These are phyloP conservation scores for Pseudognaphalium luteoalbum DNA, from an alignment of 129 eudicot species.

Conservation along the genomic window DNA sequence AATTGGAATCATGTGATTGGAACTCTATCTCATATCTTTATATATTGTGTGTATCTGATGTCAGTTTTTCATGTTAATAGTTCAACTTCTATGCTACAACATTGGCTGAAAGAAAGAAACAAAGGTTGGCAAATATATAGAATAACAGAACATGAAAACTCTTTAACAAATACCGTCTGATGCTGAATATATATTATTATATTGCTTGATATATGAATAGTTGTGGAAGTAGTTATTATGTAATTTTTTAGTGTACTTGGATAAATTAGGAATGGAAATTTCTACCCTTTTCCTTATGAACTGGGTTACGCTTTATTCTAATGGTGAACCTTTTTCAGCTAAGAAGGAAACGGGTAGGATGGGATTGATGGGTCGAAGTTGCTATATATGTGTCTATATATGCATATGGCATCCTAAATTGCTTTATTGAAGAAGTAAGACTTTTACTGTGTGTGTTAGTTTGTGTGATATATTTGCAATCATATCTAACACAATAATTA, in stretches of 20 bases:
- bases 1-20: slow-evolving; percentile 1
- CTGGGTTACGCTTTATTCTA: neutral
- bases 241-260: slow-evolving; percentile 5
- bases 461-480: neutral
- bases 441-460: neutral
- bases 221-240: neutral
- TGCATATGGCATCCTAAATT: no score
- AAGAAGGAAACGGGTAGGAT: no score
- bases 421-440: no score
- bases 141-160: slow-evolving; percentile 3
- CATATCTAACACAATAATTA: neutral
- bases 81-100: neutral
- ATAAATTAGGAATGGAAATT: neutral
- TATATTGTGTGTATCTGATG: slow-evolving; percentile 12
- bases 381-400: no score
- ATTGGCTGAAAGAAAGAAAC: slow-evolving; percentile 8
- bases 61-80: slow-evolving; percentile 3
- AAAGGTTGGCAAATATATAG: neutral
- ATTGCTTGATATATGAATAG: slow-evolving; percentile 1
- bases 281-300: neutral
- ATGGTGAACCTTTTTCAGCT: no score
- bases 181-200: neutral
- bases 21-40: slow-evolving; percentile 1
- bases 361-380: no score
- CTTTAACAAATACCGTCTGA: neutral